A percentile compares a stretch with the other conserved stretches of the same genome.
Evolutionary conservation across 1,139 yeast genomes (phyloP).

Genomic region (Keqinozyma sinolaborantium): DNA sequence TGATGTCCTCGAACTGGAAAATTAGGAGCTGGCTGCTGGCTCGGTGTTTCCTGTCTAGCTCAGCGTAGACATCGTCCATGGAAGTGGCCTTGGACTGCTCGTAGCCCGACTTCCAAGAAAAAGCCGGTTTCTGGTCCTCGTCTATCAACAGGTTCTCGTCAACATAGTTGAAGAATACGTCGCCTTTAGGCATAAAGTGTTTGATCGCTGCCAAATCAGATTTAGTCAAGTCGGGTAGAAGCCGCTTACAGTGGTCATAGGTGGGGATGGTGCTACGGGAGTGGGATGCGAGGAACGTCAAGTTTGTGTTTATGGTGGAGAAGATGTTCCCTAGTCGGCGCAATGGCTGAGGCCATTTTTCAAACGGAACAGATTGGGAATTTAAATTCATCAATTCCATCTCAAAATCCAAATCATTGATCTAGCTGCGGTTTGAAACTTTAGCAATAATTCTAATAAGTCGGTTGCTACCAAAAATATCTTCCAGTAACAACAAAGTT

Average conservation of each 20-base stretch:
- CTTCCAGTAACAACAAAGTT: no score
- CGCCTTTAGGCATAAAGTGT: constrained; percentile 64
- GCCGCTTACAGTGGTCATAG: constrained; percentile 27
- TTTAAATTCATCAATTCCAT: not conserved
- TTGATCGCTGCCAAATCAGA: constrained; percentile 63
- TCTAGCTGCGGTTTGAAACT: not conserved
- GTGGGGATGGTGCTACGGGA: constrained; percentile 42
- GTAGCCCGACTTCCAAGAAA: constrained; percentile 44
- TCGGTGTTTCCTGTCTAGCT: constrained; percentile 18
- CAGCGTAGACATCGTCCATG: constrained; percentile 30
- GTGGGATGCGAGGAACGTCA: constrained; percentile 41
- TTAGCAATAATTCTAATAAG: no score
- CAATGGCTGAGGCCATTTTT: constrained; percentile 11
- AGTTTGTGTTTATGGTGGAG: constrained; percentile 35
- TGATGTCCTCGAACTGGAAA: constrained; percentile 77
- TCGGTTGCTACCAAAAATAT: no score
- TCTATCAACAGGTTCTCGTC: constrained; percentile 62
- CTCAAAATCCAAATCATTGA: not conserved
- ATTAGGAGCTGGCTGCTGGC: constrained; percentile 49
- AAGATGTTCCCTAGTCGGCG: constrained; percentile 20
- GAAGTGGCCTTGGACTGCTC: constrained; percentile 30
- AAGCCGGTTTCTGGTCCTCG: constrained; percentile 27
- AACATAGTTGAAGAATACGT: constrained; percentile 63
- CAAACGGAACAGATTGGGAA: constrained; percentile 3
- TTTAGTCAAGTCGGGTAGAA: constrained; percentile 24